Evolutionary conservation across 805 yeast genomes (phyloP), one percentile per base, ranked within the genome.

Genomic region (Myxozyma melibiosi): DNA sequence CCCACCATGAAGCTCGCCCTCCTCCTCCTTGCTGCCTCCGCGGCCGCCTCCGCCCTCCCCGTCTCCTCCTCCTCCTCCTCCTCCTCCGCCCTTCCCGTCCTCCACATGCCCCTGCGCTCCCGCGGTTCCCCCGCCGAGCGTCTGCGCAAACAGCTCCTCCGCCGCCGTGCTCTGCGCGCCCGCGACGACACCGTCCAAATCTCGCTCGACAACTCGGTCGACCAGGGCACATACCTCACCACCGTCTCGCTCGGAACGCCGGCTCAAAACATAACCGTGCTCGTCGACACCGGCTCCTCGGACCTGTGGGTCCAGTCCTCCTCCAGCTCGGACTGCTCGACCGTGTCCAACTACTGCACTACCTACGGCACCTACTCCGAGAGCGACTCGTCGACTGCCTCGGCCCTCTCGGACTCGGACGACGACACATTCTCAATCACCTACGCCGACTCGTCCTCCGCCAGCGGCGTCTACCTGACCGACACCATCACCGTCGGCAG

Each of bases 241-340:
- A 58, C 61, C 27, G 58, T 74, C 38, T 33, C 66, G 30, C 54
- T 87, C 6, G 94, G 94, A 7, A 80, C 89, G 0, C 78, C 82
- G 2, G 66, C 72, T 2, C 85, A 85, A 62, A 67, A 72, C 3
- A 74, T 85, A 7, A 72, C 73, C 2, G 83, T 84, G 5, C 69
- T 82, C 43, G 69, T 87, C 22, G 95, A 87, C 68, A 86, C 92
- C 1, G 94, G 92, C 1, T 85, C 90, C 0, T 77, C 86, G 2
- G 92, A 86, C 66, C 69, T 86, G 49, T 85, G 89, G 89, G 81
- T 85, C 42, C 76, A 80, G 65, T 71, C 74, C 33, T 53, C 66
- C 1, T 65, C 71, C 40, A 83, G 82, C 65, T 78, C 84, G 1
- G 78, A 74, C 49, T 73, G 75, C 50, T 49, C 65, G 31, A 38